Evolutionary conservation across 1,284 basidiomycete genomes (phyloP).

Genomic region (Entoloma clypeatum): DNA sequence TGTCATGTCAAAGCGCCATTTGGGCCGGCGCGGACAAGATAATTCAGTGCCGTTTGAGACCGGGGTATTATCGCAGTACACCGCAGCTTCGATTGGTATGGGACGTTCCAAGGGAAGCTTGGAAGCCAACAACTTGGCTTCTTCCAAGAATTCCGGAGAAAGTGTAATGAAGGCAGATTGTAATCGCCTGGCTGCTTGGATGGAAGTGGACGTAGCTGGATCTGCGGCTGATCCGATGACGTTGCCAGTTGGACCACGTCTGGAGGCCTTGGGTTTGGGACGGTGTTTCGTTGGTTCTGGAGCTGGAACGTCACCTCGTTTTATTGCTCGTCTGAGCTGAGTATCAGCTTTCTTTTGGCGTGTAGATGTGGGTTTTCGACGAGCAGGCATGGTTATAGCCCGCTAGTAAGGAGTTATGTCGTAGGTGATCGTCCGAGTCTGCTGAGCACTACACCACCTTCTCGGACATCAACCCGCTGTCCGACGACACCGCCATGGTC

Average conservation of each 20-base stretch:
- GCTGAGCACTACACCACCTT: not conserved
- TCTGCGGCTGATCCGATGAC: constrained; percentile 23
- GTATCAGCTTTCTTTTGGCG: constrained; percentile 71
- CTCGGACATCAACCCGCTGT: constrained; percentile 15
- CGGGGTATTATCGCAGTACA: constrained; percentile 35
- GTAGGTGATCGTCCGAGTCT: not conserved
- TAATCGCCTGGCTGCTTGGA: constrained; percentile 49
- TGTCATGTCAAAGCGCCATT: constrained; percentile 79
- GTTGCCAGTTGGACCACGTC: constrained; percentile 28
- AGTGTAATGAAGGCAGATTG: constrained; percentile 73
- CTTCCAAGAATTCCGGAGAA: constrained; percentile 58
- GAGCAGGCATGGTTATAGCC: constrained; percentile 41
- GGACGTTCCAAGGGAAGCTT: constrained; percentile 57
- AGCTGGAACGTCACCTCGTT: constrained; percentile 66
- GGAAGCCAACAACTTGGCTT: constrained; percentile 57
- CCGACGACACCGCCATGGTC: constrained; percentile 15
- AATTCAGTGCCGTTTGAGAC: constrained; percentile 27
- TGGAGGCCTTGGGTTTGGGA: constrained; percentile 22
- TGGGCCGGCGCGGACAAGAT: constrained; percentile 70
- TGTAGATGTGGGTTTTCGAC: constrained; percentile 56
- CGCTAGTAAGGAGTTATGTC: not conserved
- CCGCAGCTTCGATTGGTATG: constrained; percentile 41
- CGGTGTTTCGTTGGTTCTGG: constrained; percentile 33
- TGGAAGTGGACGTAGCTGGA: constrained; percentile 24
- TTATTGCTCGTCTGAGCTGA: constrained; percentile 75